Evolutionary conservation across 2,329 filamentous ascomycete species (phyloP).

Genomic region (Phialophora tarda): DNA sequence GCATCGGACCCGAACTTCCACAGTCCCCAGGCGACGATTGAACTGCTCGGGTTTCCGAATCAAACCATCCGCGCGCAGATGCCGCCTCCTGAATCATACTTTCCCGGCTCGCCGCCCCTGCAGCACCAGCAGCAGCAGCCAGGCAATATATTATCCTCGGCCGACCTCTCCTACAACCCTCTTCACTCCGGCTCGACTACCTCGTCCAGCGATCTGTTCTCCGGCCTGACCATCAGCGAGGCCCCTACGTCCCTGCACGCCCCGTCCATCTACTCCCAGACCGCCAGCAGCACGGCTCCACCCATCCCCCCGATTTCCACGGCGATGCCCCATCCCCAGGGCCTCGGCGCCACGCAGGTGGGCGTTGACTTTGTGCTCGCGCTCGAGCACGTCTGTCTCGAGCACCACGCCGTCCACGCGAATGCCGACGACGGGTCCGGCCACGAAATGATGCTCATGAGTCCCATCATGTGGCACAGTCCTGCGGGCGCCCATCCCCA

Average conservation of each 20-base stretch:
- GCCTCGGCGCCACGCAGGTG: constrained; percentile 41
- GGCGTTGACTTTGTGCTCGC: constrained; percentile 44
- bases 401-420: constrained; percentile 35
- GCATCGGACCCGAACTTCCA: constrained; percentile 29
- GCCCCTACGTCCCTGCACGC: constrained; percentile 13
- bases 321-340: constrained; percentile 39
- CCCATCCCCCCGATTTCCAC: not conserved
- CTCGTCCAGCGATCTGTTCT: constrained; percentile 17
- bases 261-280: constrained; percentile 18
- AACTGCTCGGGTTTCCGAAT: constrained; percentile 27
- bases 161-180: constrained; percentile 11
- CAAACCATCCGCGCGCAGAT: constrained; percentile 31
- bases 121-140: not conserved
- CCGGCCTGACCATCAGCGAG: constrained; percentile 26
- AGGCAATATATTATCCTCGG: constrained; percentile 6
- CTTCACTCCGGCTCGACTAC: constrained; percentile 18
- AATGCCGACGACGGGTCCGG: constrained; percentile 36
- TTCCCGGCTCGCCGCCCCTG: not conserved
- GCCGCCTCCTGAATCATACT: constrained; percentile 16
- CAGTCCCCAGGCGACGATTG: constrained; percentile 30
- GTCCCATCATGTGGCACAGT: constrained; percentile 39
- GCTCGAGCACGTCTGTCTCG: constrained; percentile 42
- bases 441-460: constrained; percentile 42
- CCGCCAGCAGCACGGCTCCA: constrained; percentile 2
- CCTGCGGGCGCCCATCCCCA: constrained; percentile 25